These are phyloP conservation scores for Penicillium sp. DNA, from an alignment of 2,329 filamentous ascomycete genomes.

Conservation along the genomic window DNA sequence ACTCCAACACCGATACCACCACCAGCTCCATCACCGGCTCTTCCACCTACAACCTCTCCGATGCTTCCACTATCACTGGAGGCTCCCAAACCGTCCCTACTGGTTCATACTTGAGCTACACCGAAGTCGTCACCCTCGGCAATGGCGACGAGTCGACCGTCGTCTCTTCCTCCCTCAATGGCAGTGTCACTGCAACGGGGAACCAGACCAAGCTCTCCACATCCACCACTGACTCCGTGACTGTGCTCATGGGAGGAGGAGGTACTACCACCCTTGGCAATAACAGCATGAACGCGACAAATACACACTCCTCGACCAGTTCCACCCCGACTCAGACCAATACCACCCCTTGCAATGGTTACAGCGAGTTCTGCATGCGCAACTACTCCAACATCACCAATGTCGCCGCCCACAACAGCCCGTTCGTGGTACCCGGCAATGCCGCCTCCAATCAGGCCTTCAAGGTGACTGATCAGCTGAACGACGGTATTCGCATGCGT, in stretches of 20 bases:
- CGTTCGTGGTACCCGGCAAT: slow-evolving; percentile 72
- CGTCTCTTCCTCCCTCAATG: slow-evolving; percentile 33
- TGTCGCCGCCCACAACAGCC: slow-evolving; percentile 79
- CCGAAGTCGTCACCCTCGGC: slow-evolving; percentile 37
- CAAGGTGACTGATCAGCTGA: slow-evolving; percentile 69
- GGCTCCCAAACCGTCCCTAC: slow-evolving; percentile 39
- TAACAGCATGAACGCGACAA: slow-evolving; percentile 44
- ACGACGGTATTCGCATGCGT: slow-evolving; percentile 70
- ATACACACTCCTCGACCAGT: slow-evolving; percentile 53
- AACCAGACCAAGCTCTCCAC: slow-evolving; percentile 35
- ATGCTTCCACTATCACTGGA: slow-evolving; percentile 24
- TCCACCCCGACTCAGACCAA: slow-evolving; percentile 58
- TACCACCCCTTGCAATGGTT: slow-evolving; percentile 79
- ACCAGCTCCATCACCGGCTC: slow-evolving; percentile 11
- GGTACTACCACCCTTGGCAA: slow-evolving; percentile 54
- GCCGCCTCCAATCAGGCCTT: slow-evolving; percentile 76
- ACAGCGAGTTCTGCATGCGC: slow-evolving; percentile 74
- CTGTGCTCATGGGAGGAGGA: slow-evolving; percentile 45
- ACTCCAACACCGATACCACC: slow-evolving; percentile 2
- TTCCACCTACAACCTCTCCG: slow-evolving; percentile 18
- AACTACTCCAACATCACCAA: slow-evolving; percentile 82
- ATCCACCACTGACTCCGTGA: slow-evolving; percentile 43
- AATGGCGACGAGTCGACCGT: slow-evolving; percentile 20
- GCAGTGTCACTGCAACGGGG: slow-evolving; percentile 31
- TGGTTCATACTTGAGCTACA: slow-evolving; percentile 46